Evolutionary conservation across 805 yeast genomes (phyloP), one percentile per base, ranked within the genome.

Genomic region (Wickerhamiella azyma): DNA sequence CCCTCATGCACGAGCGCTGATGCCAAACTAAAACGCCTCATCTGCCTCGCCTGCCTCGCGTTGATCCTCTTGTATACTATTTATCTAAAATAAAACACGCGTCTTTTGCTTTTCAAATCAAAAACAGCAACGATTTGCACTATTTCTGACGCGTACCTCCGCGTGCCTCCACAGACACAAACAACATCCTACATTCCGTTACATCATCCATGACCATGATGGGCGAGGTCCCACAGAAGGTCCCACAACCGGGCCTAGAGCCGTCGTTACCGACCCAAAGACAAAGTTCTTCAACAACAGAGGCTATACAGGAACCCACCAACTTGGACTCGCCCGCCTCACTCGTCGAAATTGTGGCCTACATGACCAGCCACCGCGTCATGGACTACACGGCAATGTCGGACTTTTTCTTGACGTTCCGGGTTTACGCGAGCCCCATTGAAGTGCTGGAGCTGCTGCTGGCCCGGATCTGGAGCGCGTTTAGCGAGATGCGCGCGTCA

Each of bases 361-460:
- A 63, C 35, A 47, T 67, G 41, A 80, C 94, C 1, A 75, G 84
- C 9, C 88, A 92, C 5, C 74, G 76, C 48, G 64, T 76, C 5
- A 72, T 89, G 14, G 88, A 85, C 60, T 89, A 89, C 60, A 75
- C 77, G 50, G 70, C 81, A 35, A 66, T 88, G 46, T 75, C 88
- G 41, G 96, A 92, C 64, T 86, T 92, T 60, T 84, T 89, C 60
- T 70, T 89, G 43, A 79, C 94, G 1, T 88, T 76, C 63, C 69
- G 97, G 43, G 70, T 77, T 45, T 86, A 83, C 58, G 65, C 81
- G 33, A 65, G 76, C 14, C 62, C 80, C n/a, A 58, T 65, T 14
- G 71, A 75, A 10, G 68, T 89, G 14, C 64, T 85, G 59, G 72
- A 74, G 47, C 63, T 81, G 29, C 63, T 88, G 29, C 57, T 80